These are phyloP conservation scores for Pseudotsuga menziesii DNA, from an alignment of 75 land plant species.

Conservation along the genomic window DNA sequence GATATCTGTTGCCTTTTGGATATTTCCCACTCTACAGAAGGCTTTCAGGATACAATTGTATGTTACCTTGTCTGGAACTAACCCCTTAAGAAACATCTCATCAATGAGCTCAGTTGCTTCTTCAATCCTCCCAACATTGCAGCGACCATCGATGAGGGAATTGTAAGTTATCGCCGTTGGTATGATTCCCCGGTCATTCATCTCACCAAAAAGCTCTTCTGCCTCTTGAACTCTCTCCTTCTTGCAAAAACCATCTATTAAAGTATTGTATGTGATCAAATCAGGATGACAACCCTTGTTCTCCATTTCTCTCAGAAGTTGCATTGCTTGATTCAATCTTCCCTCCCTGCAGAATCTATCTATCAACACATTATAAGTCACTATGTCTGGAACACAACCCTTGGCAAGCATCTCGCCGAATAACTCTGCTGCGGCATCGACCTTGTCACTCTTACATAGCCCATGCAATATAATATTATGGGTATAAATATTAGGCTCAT, in stretches of 20 bases:
- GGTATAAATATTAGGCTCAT: conserved; percentile 53
- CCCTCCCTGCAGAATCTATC: conserved; percentile 49
- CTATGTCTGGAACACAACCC: conserved; percentile 53
- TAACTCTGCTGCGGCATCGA: conserved; percentile 45
- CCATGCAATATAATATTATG: conserved; percentile 46
- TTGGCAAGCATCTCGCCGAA: conserved; percentile 44
- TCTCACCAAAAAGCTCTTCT: conserved; percentile 48
- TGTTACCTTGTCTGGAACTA: conserved; percentile 1
- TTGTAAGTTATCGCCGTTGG: conserved; percentile 50
- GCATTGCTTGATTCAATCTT: conserved; percentile 36
- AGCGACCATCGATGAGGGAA: conserved; percentile 34
- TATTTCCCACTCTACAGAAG: not conserved
- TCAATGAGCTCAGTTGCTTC: conserved; percentile 8
- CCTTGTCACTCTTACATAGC: conserved; percentile 44
- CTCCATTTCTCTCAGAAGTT: conserved; percentile 38
- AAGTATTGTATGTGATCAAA: conserved; percentile 51
- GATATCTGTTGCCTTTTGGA: not conserved
- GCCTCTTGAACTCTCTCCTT: conserved; percentile 36
- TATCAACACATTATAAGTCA: conserved; percentile 59
- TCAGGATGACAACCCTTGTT: conserved; percentile 43
- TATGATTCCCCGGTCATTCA: conserved; percentile 38
- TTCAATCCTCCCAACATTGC: conserved; percentile 1
- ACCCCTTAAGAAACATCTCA: not conserved
- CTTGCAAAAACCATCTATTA: conserved; percentile 50
- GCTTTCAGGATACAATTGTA: not conserved